phyloP scores from a whole-genome alignment of 2,329 filamentous ascomycete species.

The Pseudogymnoascus sp. region DNA sequence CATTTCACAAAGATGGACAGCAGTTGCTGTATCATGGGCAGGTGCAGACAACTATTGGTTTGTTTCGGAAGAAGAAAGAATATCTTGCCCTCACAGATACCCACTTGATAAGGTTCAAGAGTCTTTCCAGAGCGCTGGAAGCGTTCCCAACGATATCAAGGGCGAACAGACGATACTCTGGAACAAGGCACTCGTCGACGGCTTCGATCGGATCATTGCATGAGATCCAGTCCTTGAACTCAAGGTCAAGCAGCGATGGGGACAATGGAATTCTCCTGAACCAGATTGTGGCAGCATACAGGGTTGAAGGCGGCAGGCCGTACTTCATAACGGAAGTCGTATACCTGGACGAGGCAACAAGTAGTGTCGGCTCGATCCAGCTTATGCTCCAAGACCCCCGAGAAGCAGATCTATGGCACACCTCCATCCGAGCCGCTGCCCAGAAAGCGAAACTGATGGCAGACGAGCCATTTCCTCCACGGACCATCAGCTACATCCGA shows the following conservation, averaged over 20 bases:
- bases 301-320: slow-evolving; percentile 57
- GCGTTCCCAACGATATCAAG: slow-evolving; percentile 45
- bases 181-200: slow-evolving; percentile 47
- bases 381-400: slow-evolving; percentile 56
- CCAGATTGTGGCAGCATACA: slow-evolving; percentile 60
- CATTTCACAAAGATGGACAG: neutral
- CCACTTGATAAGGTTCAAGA: slow-evolving; percentile 62
- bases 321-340: slow-evolving; percentile 61
- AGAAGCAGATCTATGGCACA: slow-evolving; percentile 59
- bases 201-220: slow-evolving; percentile 53
- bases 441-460: slow-evolving; percentile 45
- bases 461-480: slow-evolving; percentile 45
- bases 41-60: slow-evolving; percentile 59
- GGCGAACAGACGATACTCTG: slow-evolving; percentile 30
- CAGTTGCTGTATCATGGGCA: slow-evolving; percentile 45
- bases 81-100: slow-evolving; percentile 64
- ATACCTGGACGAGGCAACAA: slow-evolving; percentile 57
- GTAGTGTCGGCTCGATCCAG: slow-evolving; percentile 53
- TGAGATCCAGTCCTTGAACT: slow-evolving; percentile 48
- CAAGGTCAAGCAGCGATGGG: slow-evolving; percentile 41
- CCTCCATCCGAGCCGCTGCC: slow-evolving; percentile 51
- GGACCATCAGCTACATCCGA: slow-evolving; percentile 54
- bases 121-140: slow-evolving; percentile 56
- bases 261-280: slow-evolving; percentile 50
- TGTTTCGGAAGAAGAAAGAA: slow-evolving; percentile 66